Conservation (phyloP, 768 basidiomycete genomes). For the Kwoniella newhampshirensis region DNA sequence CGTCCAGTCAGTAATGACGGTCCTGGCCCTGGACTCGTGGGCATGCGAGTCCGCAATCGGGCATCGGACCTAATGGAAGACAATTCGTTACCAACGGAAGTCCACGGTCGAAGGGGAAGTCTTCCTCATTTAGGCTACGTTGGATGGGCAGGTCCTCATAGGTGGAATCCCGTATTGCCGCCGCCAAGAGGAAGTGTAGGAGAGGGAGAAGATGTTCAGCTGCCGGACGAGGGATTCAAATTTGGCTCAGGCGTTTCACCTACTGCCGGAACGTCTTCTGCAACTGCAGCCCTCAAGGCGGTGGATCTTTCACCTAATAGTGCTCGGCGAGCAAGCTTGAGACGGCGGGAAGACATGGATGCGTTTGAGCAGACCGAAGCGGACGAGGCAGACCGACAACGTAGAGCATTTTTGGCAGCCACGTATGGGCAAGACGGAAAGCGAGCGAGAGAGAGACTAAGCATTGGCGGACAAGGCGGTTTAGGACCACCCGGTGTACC, state of each 20-base stretch:
- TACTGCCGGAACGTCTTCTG: constrained; percentile 18
- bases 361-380: constrained; percentile 43
- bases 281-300: constrained; percentile 21
- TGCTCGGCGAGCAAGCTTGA: constrained; percentile 17
- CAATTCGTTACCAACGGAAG: background rate
- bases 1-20: constrained; percentile 38
- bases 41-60: background rate
- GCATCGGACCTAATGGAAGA: background rate
- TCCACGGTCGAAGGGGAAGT: constrained; percentile 34
- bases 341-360: constrained; percentile 22
- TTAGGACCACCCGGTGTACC: constrained; percentile 16
- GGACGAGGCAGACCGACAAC: constrained; percentile 50
- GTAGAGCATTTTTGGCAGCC: constrained; percentile 46
- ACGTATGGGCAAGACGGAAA: constrained; percentile 44
- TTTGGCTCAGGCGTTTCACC: constrained; percentile 30
- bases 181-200: constrained; percentile 39
- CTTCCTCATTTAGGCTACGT: constrained; percentile 39
- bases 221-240: constrained; percentile 31
- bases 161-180: constrained; percentile 39
- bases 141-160: constrained; percentile 23
- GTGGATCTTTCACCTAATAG: constrained; percentile 30
- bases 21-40: background rate
- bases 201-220: constrained; percentile 19
- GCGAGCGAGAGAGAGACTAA: constrained; percentile 40
- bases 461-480: constrained; percentile 29